Base-by-base conservation (phyloP, 768 basidiomycete genomes). In the Suillus variegatus region DNA sequence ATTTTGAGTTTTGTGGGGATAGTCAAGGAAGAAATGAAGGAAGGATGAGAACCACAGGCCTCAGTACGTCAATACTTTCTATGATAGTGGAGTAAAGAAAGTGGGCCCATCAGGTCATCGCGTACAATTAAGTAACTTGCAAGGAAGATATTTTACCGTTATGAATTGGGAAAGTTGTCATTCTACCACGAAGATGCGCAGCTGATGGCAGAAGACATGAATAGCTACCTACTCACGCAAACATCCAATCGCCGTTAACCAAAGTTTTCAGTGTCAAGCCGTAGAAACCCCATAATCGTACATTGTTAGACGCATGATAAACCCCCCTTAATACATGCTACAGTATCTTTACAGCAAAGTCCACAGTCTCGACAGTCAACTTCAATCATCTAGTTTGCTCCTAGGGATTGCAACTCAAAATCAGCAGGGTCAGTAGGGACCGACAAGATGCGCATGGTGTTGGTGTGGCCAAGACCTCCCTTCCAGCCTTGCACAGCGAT, bases 401-500 rank as follows among this genome's bases (percentile, higher is more conserved):
- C 84, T 28, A 87, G 80, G 41, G 88, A 85, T 75, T 93, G 89
- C 78, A 89, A 70, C 77, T 90, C 88, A 61, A 95, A 79, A 75
- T 95, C 94, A 60, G 90, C 91, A 41, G 78, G 67, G 71, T 94
- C 92, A 28, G 91, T 93, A 20, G 94, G 94, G 54, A 95, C 94
- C 47, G 87, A 87, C 70, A 95, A 78, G 67, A 95, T 85, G 60
- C 94, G 90, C 64, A 95, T 82, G 14, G 93, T 95, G 83, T 96
- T 95, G 69, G 94, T 96, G 80, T 97, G 95, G 40, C 95, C 96
- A 54, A 97, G 86, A 65, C 97, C 97, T 52, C 95, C 94, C 82
- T 95, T 97, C 97, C 97, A 99, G n/a, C 97, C 97, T 79, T 99
- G 97, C 6, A 99, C 92, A 58, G 97, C 97, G 68, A 99, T 84